Evolutionary conservation across 805 yeast genomes (phyloP).

Genomic region (Zygosaccharomyces gambellarensis): DNA sequence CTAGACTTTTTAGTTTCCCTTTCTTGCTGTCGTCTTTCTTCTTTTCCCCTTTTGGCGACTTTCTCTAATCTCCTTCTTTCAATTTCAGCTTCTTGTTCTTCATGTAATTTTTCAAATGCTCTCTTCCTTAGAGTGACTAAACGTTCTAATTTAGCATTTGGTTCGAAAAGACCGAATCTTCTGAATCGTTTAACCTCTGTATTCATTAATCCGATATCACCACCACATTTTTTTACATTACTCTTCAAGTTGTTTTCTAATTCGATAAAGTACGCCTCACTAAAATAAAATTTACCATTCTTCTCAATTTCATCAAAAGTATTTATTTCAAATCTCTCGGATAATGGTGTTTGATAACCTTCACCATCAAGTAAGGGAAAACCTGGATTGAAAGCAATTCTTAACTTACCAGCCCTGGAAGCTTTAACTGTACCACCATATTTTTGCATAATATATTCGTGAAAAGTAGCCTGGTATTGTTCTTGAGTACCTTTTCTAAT

Average conservation of each 20-base stretch:
- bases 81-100: conserved; percentile 14
- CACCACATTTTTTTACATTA: conserved; percentile 33
- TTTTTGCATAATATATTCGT: conserved; percentile 56
- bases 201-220: conserved; percentile 37
- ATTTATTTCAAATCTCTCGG: conserved; percentile 34
- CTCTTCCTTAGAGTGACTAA: conserved; percentile 28
- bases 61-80: conserved; percentile 4
- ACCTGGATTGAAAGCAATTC: conserved; percentile 54
- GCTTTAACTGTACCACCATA: conserved; percentile 77
- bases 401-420: conserved; percentile 65
- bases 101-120: conserved; percentile 11
- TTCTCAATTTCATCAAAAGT: conserved; percentile 39
- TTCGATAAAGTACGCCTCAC: conserved; percentile 50
- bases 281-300: conserved; percentile 46
- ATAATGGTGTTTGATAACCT: conserved; percentile 66
- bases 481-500: conserved; percentile 65
- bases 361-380: conserved; percentile 67
- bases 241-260: conserved; percentile 46
- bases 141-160: conserved; percentile 35
- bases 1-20: conserved; percentile 5
- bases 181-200: conserved; percentile 56
- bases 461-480: conserved; percentile 65
- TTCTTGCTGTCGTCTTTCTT: conserved; percentile 4
- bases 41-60: conserved; percentile 2
- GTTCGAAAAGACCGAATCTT: conserved; percentile 56